Percentiles rank a stretch among this genome's conserved stretches.
phyloP scores from a whole-genome alignment of 805 yeast species.

The Candida quercuum region DNA sequence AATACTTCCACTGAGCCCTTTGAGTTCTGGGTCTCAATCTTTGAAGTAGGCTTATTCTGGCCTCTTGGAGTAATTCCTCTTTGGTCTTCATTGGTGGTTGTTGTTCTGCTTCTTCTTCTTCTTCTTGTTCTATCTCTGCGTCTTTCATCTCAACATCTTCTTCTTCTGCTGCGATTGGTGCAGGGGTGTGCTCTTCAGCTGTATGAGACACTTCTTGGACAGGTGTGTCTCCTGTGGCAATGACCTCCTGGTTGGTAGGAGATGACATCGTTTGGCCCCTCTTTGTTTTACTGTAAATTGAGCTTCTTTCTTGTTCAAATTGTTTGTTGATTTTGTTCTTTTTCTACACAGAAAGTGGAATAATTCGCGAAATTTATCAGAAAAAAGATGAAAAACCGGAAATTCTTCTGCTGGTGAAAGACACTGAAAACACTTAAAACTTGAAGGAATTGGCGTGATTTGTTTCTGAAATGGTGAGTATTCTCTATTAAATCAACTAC shows the following conservation, averaged over 20 bases:
- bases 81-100: neutral
- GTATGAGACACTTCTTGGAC: neutral
- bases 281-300: too few species aligned
- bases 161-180: neutral
- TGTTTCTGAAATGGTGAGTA: conserved; percentile 7
- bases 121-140: neutral
- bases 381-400: too few species aligned
- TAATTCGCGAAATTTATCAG: too few species aligned
- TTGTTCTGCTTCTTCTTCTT: conserved; percentile 1
- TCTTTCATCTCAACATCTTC: conserved; percentile 10
- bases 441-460: too few species aligned
- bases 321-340: too few species aligned
- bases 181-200: too few species aligned
- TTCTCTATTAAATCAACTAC: neutral
- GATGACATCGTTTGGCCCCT: too few species aligned
- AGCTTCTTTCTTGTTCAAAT: too few species aligned
- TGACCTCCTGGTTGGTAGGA: too few species aligned
- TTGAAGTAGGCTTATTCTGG: neutral
- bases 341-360: too few species aligned
- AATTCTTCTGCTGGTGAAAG: too few species aligned
- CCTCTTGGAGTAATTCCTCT: neutral
- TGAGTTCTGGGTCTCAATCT: neutral
- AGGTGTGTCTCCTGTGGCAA: neutral
- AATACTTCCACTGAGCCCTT: conserved; percentile 4
- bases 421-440: too few species aligned